Percentiles rank a stretch among this genome's conserved stretches.
phyloP scores from a whole-genome alignment of 169 alveolate species.

The Eimeria zaria region DNA sequence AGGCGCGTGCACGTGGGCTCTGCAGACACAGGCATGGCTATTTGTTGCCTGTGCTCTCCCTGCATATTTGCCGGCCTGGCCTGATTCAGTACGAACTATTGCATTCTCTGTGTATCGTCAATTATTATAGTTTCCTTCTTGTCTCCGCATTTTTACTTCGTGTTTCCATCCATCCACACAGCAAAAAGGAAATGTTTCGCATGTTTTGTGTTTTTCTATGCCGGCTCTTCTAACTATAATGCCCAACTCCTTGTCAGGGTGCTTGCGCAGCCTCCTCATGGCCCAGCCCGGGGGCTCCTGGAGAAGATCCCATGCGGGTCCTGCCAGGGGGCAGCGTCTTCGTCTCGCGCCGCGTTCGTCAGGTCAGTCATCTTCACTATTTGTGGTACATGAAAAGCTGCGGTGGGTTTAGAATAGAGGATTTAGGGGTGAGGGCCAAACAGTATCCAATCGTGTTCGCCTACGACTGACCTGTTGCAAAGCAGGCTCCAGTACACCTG shows the following conservation, averaged over 20 bases:
- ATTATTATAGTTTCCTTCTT: background rate
- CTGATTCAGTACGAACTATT: background rate
- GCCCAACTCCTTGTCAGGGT: background rate
- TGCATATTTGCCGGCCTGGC: background rate
- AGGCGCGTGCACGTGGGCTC: background rate
- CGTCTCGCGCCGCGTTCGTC: conserved; percentile 81
- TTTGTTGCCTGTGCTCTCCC: background rate
- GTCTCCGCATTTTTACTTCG: background rate
- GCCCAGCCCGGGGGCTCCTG: conserved; percentile 43
- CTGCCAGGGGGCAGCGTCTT: conserved; percentile 82
- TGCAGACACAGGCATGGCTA: background rate
- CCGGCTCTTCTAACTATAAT: background rate
- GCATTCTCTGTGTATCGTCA: background rate
- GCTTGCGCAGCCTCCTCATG: conserved; percentile 65
- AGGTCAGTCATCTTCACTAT: background rate
- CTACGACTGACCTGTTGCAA: background rate
- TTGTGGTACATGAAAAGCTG: background rate
- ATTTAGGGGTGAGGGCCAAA: background rate
- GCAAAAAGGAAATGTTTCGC: background rate
- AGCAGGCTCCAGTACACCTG: background rate
- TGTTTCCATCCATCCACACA: background rate
- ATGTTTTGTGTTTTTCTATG: background rate
- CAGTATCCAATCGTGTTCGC: background rate
- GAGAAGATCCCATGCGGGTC: conserved; percentile 60
- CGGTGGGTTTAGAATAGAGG: background rate